A percentile compares a stretch with the other conserved stretches of the same genome.
Evolutionary conservation across 805 yeast genomes (phyloP).

Genomic region (Ogataea haglerorum): DNA sequence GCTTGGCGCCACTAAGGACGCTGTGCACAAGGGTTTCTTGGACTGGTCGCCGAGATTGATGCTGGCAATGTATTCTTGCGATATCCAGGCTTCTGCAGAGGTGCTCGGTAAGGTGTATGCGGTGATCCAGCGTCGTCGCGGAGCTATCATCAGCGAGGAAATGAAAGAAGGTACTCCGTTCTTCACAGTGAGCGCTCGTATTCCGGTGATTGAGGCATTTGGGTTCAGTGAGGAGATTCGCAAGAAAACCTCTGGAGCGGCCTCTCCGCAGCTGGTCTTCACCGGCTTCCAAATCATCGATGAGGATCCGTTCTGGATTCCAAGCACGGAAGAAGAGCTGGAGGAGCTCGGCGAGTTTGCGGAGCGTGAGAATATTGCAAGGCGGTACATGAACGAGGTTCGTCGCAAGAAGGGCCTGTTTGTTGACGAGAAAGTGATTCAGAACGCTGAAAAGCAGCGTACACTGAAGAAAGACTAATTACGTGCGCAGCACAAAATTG

Average conservation of each 20-base stretch:
- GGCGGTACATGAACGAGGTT: conserved; percentile 77
- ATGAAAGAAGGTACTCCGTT: conserved; percentile 98
- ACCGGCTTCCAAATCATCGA: conserved; percentile 84
- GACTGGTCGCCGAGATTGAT: conserved; percentile 86
- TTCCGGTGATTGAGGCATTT: conserved; percentile 95
- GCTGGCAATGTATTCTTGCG: conserved; percentile 92
- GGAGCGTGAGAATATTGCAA: conserved; percentile 87
- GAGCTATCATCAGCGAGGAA: conserved; percentile 83
- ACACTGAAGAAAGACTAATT: conserved; percentile 64
- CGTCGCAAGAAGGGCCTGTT: conserved; percentile 85
- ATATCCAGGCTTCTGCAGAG: conserved; percentile 91
- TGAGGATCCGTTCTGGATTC: conserved; percentile 98
- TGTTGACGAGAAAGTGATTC: conserved; percentile 84
- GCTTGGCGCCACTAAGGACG: conserved; percentile 67
- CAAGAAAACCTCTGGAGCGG: conserved; percentile 93
- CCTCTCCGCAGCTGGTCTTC: conserved; percentile 91
- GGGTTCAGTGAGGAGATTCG: conserved; percentile 95
- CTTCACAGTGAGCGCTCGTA: conserved; percentile 76
- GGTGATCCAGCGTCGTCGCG: conserved; percentile 86
- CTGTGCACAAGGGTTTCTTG: conserved; percentile 65
- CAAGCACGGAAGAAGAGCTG: conserved; percentile 93
- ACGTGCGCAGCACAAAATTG: conserved; percentile 6
- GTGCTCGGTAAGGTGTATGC: conserved; percentile 94
- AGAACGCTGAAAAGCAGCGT: conserved; percentile 92
- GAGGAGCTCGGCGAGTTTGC: conserved; percentile 92